Base-by-base conservation (phyloP, 805 yeast genomes). In the Yarrowia hollandica region DNA sequence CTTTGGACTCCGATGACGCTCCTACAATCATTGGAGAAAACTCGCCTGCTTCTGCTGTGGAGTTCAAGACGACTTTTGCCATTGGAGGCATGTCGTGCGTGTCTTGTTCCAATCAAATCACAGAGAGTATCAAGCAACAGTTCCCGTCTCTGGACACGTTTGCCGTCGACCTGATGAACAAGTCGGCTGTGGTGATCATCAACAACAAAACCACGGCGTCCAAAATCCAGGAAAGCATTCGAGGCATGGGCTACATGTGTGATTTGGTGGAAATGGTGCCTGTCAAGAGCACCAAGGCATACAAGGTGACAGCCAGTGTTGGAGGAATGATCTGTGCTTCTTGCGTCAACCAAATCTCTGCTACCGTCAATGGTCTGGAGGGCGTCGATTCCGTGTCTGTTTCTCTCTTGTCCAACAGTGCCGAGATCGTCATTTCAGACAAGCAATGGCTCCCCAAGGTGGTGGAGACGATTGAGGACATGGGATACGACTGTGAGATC, bases 301-400 rank as follows among this genome's bases (percentile, higher is more conserved):
- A 74, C 64, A 79, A 78, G 64, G 79, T 84, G 8, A 73, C 77
- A 10, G 90, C 89, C 0, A 71, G 82, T 0, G 81, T 87, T 41
- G 87, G 85, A 10, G 92, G 91, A 3, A 85, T 86, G 69, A 82
- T 90, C 0, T 87, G 92, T 71, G 83, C 87, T 7, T 82, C 89
- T 0, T 85, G 94, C 69, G 82, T 82, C 1, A 76, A 76, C 37
- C 74, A 91, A 0, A 79, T 88, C 10, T 71, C 75, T 9, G 70
- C 75, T 8, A 28, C 81, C 74, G 22, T 68, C 68, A 30, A 77
- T 18, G 59, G 74, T 4, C 66, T 85, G 35, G 78, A 80, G 1
- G 83, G 80, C 67, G 79, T 86, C 2, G 69, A 77, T 16, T 82
- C 79, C 15, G 75, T 77, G 30, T 79, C 81, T 8, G 76, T 86